Evolutionary conservation across 2,329 filamentous ascomycete genomes (phyloP).

Genomic region (Daldinia sp.): DNA sequence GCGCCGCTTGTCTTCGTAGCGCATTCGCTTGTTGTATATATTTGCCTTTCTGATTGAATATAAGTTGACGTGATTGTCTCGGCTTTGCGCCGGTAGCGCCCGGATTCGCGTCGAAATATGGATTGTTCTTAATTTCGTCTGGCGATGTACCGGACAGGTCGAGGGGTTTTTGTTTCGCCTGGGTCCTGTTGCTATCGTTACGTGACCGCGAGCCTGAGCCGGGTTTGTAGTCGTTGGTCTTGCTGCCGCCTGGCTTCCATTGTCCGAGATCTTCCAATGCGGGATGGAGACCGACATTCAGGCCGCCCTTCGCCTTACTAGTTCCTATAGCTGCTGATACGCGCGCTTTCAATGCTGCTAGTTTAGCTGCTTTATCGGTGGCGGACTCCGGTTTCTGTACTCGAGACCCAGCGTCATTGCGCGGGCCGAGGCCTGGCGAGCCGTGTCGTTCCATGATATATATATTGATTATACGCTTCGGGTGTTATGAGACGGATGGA

Average conservation of each 20-base stretch:
- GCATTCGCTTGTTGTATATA: slow-evolving; percentile 95
- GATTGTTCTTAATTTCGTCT: slow-evolving; percentile 64
- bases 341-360: slow-evolving; percentile 81
- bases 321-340: slow-evolving; percentile 77
- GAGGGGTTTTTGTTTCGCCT: slow-evolving; percentile 48
- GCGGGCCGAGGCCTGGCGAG: slow-evolving; percentile 62
- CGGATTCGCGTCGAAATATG: slow-evolving; percentile 80
- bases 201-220: slow-evolving; percentile 33
- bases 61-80: slow-evolving; percentile 76
- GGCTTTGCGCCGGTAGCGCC: slow-evolving; percentile 68
- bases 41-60: slow-evolving; percentile 96
- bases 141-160: slow-evolving; percentile 41
- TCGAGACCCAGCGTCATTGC: slow-evolving; percentile 62
- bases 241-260: slow-evolving; percentile 41
- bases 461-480: background rate
- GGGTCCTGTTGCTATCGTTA: slow-evolving; percentile 25
- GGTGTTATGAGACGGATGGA: background rate
- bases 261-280: slow-evolving; percentile 62
- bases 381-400: slow-evolving; percentile 65
- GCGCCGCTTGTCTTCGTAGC: slow-evolving; percentile 81
- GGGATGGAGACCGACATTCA: slow-evolving; percentile 72
- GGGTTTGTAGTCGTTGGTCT: slow-evolving; percentile 52
- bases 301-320: slow-evolving; percentile 56
- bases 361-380: slow-evolving; percentile 70
- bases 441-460: slow-evolving; percentile 61